Evolutionary conservation across 176 grass and related monocot species (phyloP), one percentile per base, ranked within the genome.

Genomic region (Luzula sylvatica): DNA sequence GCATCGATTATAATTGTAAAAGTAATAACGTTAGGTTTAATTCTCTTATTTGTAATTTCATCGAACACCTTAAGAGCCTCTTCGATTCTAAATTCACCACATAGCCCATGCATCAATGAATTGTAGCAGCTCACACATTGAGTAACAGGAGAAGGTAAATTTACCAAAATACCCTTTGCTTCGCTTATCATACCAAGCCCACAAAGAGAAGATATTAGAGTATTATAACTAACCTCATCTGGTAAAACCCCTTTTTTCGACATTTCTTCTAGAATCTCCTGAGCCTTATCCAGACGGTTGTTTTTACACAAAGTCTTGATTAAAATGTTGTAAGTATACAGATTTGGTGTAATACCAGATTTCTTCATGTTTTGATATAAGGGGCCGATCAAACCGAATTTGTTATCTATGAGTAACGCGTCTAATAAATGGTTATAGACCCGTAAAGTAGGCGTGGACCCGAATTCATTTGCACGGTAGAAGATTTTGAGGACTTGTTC

Each of bases 361-460:
- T 49, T 73, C 70, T 25, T 95, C 80, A 88, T 88, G 68, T 78
- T 72, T 0, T 56, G 72, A 52, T 79, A 88, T 21, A 88, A 56
- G 7, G 80, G 69, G 3, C 24, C 57, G 11, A 95, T 79, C 19
- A 76, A 35, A 5, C 58, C 49, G 21, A 95, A 70, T 43, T 56
- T 65, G 62, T 82, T 82, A 15, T 95, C 77, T 74, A 54, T 63
- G 42, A 95, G 73, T 47, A 88, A 69, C 42, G 73, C 70, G 59
- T 88, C 74, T 50, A 95, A 52, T 44, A 88, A 73, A 68, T 88
- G 83, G 66, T 95, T 95, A 58, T 88, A 95, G 11, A 85, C 70
- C 30, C 77, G 68, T 55, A 72, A 79, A 3, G 80, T 82, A 21
- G 80, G 66, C 26, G 38, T 56, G 63, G 66, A 76, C 0, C 83